Base-by-base conservation (phyloP, 345 rosid species). In the Rhodamnia argentea region DNA sequence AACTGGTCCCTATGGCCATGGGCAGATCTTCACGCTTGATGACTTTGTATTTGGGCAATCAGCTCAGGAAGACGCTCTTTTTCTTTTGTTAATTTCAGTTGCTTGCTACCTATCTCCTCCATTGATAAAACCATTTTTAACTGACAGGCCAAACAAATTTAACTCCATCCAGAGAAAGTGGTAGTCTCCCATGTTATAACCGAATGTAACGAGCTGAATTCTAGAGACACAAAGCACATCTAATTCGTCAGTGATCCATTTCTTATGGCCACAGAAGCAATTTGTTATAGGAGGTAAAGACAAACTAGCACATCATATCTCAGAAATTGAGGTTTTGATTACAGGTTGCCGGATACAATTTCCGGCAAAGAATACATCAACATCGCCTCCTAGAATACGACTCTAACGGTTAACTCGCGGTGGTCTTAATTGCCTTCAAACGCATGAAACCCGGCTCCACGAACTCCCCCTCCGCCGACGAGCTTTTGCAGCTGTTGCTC, bases 31-130 rank as follows among this genome's bases (percentile, higher is more conserved):
- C 53, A 75, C 90, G 86, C 91, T 90, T 2, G 91, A 86, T 82
- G 83, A 89, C 85, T 76, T 89, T 62, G 91, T 89, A 26, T 83
- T 86, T 83, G 91, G 82, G 60, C 90, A 89, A 58, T 89, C 89
- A 29, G 90, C 75, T 37, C 42, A 62, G 42, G 42, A 62, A 62
- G 42, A 15, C 1, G 0, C 22, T 29, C 0, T 29, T 7, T 62
- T 29, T 16, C 76, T 64, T 64, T 29, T 15, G 1, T 2, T 64
- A 29, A 64, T 64, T 64, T 64, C 76, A 29, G 76, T 64, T 64
- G 76, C 42, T 64, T 64, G 6, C 76, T 29, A 29, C 23, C 37
- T 18, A 4, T 37, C 13, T 70, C 47, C 42, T 18, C 9, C 26
- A 23, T 2, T 32, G 81, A 70, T 10, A 70, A 37, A 70, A 70